These are phyloP conservation scores for Skeletonema marinoi DNA, from an alignment of 108 stramenopile genomes.

Conservation along the genomic window DNA sequence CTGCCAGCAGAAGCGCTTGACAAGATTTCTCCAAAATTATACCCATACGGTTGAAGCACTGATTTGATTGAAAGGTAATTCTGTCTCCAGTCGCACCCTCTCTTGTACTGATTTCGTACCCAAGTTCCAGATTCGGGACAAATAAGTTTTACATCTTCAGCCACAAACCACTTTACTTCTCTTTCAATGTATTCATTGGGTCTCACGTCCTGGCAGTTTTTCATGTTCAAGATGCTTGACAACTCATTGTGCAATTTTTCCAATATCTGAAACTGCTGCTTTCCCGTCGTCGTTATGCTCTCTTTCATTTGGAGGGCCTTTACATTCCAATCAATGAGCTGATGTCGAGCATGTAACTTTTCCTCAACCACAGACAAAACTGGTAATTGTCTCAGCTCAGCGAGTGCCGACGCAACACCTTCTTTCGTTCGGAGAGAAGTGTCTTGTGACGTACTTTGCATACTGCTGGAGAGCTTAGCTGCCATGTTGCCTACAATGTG, in stretches of 20 bases:
- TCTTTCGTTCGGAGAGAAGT: constrained; percentile 24
- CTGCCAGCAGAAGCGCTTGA: not conserved
- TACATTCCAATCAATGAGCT: constrained; percentile 63
- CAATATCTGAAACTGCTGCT: constrained; percentile 29
- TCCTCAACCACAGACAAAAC: constrained; percentile 72
- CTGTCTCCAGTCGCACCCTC: constrained; percentile 24
- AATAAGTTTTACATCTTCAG: constrained; percentile 34
- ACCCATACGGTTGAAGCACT: constrained; percentile 28
- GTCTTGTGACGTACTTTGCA: constrained; percentile 12
- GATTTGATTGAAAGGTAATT: constrained; percentile 21
- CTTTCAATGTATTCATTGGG: constrained; percentile 48
- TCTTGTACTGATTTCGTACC: constrained; percentile 44
- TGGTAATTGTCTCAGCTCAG: constrained; percentile 45
- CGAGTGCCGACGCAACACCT: constrained; percentile 35
- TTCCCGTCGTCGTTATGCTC: constrained; percentile 1
- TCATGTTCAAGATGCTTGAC: constrained; percentile 29
- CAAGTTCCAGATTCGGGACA: constrained; percentile 38
- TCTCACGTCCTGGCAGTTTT: constrained; percentile 28
- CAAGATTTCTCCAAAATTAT: constrained; percentile 8
- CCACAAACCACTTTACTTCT: constrained; percentile 57
- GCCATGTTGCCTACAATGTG: constrained; percentile 33
- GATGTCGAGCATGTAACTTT: constrained; percentile 54
- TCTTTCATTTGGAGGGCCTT: constrained; percentile 18
- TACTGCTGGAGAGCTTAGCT: constrained; percentile 5
- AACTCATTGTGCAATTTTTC: constrained; percentile 38